Evolutionary conservation across 1,284 basidiomycete genomes (phyloP).

Genomic region (Boletus mariae): DNA sequence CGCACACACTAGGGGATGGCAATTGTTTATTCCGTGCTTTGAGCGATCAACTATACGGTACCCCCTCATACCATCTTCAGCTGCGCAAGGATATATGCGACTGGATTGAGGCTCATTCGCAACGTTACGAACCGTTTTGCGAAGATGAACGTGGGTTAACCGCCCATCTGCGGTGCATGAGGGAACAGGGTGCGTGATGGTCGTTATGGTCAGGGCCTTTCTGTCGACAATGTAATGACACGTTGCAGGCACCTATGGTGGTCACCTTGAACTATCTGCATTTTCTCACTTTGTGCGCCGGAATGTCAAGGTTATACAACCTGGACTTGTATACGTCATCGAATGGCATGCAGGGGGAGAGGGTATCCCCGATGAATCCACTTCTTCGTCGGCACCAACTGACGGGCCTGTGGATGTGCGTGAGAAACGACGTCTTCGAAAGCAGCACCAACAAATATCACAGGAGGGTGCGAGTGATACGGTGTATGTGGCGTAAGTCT

Average conservation of each 20-base stretch:
- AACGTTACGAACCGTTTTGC: slow-evolving; percentile 83
- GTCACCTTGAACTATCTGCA: slow-evolving; percentile 86
- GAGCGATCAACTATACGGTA: slow-evolving; percentile 79
- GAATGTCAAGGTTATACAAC: slow-evolving; percentile 89
- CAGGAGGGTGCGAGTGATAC: slow-evolving; percentile 37
- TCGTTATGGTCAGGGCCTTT: slow-evolving; percentile 2
- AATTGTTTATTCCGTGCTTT: slow-evolving; percentile 86
- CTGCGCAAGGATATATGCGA: slow-evolving; percentile 78
- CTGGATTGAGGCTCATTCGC: slow-evolving; percentile 69
- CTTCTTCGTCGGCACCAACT: slow-evolving; percentile 26
- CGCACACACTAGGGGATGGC: slow-evolving; percentile 77
- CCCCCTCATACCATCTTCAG: slow-evolving; percentile 63
- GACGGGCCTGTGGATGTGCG: slow-evolving; percentile 31
- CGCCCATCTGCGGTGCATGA: slow-evolving; percentile 71
- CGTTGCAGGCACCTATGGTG: slow-evolving; percentile 76
- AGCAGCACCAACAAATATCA: slow-evolving; percentile 29
- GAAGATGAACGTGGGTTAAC: slow-evolving; percentile 80
- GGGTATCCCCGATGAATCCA: slow-evolving; percentile 27
- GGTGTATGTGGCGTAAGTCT: slow-evolving; percentile 77
- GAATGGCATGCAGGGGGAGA: slow-evolving; percentile 63
- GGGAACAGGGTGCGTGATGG: slow-evolving; percentile 58
- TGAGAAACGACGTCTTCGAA: slow-evolving; percentile 29
- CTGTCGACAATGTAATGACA: slow-evolving; percentile 11
- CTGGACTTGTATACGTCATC: slow-evolving; percentile 80
- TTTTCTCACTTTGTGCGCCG: slow-evolving; percentile 79